These are phyloP conservation scores for Gracilaria caudata DNA, from an alignment of 23 red algal genomes.

Conservation along the genomic window DNA sequence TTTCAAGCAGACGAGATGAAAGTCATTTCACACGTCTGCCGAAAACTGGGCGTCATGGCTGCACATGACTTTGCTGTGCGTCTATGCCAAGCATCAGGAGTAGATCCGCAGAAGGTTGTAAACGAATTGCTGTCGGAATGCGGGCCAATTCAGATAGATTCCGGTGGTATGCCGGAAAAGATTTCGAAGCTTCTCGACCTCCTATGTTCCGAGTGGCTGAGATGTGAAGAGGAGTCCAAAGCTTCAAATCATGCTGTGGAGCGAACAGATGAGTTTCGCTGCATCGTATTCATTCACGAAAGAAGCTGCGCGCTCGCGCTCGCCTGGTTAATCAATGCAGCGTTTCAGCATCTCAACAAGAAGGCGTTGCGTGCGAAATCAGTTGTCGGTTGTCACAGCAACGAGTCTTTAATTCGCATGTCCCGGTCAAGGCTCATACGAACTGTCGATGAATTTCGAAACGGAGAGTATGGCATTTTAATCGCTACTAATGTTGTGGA, in stretches of 20 bases:
- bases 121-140: conserved; percentile 21
- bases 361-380: conserved; percentile 23
- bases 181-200: conserved; percentile 43
- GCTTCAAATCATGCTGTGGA: background rate
- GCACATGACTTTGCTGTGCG: conserved; percentile 33
- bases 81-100: conserved; percentile 9
- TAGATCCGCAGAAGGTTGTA: conserved; percentile 8
- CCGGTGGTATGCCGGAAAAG: conserved; percentile 38
- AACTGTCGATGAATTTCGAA: conserved; percentile 60
- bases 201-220: conserved; percentile 34
- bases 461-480: conserved; percentile 52
- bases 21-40: conserved; percentile 4
- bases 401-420: conserved; percentile 46
- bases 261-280: conserved; percentile 29
- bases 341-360: conserved; percentile 41
- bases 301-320: conserved; percentile 30
- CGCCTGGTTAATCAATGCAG: conserved; percentile 46
- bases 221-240: conserved; percentile 28
- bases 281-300: conserved; percentile 63
- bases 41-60: conserved; percentile 37
- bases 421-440: conserved; percentile 44
- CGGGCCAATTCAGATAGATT: background rate
- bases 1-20: conserved; percentile 29
- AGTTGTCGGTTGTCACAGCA: conserved; percentile 38
- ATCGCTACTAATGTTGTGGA: conserved; percentile 67